phyloP scores from a whole-genome alignment of 495 filamentous ascomycete genomes.

The Corynascus novoguineensis region DNA sequence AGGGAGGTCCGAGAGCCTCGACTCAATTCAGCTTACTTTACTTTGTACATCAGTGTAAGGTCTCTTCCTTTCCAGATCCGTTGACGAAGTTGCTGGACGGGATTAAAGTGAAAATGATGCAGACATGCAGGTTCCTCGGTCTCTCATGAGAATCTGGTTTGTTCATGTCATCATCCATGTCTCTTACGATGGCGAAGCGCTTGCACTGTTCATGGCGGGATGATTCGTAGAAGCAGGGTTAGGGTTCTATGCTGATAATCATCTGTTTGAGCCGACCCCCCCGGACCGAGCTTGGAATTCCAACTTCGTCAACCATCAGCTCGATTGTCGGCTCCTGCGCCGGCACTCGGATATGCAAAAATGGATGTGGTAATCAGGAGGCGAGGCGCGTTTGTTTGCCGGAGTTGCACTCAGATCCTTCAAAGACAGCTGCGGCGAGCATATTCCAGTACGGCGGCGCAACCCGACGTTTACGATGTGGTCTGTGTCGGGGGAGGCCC shows the following conservation, averaged over 20 bases:
- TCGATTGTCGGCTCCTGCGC: no score
- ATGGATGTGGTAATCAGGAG: slow-evolving; percentile 26
- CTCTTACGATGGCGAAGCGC: no score
- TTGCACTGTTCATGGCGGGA: no score
- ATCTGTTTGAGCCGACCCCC: no score
- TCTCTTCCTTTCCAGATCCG: not conserved
- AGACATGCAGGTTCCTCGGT: no score
- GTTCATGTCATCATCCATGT: no score
- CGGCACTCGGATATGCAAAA: not conserved
- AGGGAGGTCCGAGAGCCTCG: not conserved
- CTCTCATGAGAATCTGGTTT: no score
- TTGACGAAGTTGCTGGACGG: not conserved
- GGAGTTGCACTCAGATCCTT: slow-evolving; percentile 40
- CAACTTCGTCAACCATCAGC: not conserved
- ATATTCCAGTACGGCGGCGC: slow-evolving; percentile 34
- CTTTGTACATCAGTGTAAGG: not conserved
- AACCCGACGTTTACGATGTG: slow-evolving; percentile 77
- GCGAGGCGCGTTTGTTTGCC: slow-evolving; percentile 36
- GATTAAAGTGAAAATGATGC: not conserved
- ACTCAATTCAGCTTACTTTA: not conserved
- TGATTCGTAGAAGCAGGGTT: not conserved
- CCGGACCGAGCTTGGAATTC: slow-evolving; percentile 3
- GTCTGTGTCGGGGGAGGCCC: slow-evolving; percentile 96
- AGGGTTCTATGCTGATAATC: not conserved
- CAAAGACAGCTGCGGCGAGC: slow-evolving; percentile 28